Percentiles rank a stretch among this genome's conserved stretches.
Evolutionary conservation across 2,329 filamentous ascomycete species (phyloP).

Genomic region (Nothopassalora personata): DNA sequence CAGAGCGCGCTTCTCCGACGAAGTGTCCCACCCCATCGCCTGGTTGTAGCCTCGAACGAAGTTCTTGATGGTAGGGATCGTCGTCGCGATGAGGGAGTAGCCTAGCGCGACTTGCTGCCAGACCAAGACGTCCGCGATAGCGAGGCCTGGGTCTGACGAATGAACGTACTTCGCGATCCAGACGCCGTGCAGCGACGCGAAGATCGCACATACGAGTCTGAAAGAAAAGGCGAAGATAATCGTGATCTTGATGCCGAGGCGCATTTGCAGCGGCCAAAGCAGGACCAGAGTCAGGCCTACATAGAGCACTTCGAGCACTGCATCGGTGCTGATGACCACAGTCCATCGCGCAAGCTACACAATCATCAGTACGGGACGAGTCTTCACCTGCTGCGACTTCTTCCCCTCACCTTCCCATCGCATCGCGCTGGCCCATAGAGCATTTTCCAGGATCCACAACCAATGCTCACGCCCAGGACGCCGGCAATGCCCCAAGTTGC

Average conservation of each 20-base stretch:
- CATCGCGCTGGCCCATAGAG: conserved; percentile 16
- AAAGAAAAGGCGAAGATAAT: conserved; percentile 29
- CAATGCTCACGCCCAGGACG: conserved; percentile 19
- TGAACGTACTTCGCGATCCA: conserved; percentile 19
- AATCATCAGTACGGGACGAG: neutral
- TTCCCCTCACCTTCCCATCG: conserved; percentile 17
- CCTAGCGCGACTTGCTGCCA: conserved; percentile 29
- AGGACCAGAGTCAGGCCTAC: conserved; percentile 22
- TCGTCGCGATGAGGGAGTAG: conserved; percentile 28
- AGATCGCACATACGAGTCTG: conserved; percentile 20
- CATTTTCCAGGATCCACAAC: conserved; percentile 13
- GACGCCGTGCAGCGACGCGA: conserved; percentile 17
- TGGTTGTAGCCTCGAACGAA: conserved; percentile 27
- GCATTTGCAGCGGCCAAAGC: conserved; percentile 29
- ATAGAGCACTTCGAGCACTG: conserved; percentile 26
- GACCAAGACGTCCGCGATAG: conserved; percentile 22
- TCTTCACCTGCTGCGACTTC: neutral
- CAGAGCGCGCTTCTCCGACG: conserved; percentile 12
- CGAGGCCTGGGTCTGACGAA: conserved; percentile 19
- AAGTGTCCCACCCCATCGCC: conserved; percentile 21
- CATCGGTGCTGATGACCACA: conserved; percentile 24
- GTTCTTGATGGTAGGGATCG: conserved; percentile 28
- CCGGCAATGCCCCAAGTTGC: conserved; percentile 25
- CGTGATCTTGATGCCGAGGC: conserved; percentile 25
- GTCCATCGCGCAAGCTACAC: conserved; percentile 23